Base-by-base conservation (phyloP, 768 basidiomycete genomes). In the Boletus speciosus region DNA sequence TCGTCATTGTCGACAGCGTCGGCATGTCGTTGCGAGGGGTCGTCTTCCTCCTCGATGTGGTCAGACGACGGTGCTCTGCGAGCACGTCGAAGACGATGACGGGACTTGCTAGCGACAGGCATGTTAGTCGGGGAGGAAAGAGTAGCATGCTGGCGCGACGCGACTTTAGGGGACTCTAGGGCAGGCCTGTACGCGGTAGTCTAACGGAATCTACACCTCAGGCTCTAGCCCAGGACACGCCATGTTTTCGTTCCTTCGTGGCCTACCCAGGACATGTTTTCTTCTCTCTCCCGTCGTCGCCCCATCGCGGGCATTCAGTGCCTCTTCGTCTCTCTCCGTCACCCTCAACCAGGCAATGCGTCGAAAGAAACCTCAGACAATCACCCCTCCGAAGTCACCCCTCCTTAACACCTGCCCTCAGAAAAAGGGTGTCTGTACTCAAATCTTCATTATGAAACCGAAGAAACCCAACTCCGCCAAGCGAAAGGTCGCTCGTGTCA, bases 401-500 rank as follows among this genome's bases (percentile, higher is more conserved):
- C 81, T 95, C 10, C 81, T 99, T 16, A 76, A 88, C 49, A 76
- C 70, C 25, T 86, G 82, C 65, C 90, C 89, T 7, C 95, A 98
- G 74, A 83, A 84, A 64, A 97, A 97, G 67, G 97, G 91, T 44
- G 94, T 99, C 56, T 91, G 91, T 70, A 83, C 87, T 38, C 83
- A 85, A 59, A 78, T 93, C 38, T 83, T 85, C 61, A 90, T 85
- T 49, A 82, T 81, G 60, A 90, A 85, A 63, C 97, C 97, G 23
- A 97, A 93, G 78, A 99, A 99, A 68, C 97, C 97, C 58, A 99
- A 99, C 73, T 98, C 96, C 11, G 95, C 95, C 36, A 93, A 97
- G 67, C 91, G 97, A 56, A 98, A 98, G 76, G 92, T 98, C 52
- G 94, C 94, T 41, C 81, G 91, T 63, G 86, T 99, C 61, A 96